Base-by-base conservation (phyloP, 148 eudicot genomes). In the Chenopodium suecicum region DNA sequence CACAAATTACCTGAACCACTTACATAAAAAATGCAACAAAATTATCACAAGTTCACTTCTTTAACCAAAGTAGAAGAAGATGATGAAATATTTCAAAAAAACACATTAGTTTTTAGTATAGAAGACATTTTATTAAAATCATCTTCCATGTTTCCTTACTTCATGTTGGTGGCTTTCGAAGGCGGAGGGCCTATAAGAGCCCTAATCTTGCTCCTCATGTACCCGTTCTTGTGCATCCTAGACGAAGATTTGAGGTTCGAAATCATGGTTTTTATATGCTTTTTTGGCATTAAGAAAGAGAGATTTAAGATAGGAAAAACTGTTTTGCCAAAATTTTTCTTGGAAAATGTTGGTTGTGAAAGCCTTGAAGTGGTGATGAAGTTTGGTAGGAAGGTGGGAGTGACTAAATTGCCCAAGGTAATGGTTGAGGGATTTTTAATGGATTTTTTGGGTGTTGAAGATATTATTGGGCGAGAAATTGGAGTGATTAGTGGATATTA, bases 151-250 rank as follows among this genome's bases (percentile, higher is more conserved):
- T 87, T 85, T 70, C 84, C 87, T 54, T 87, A 82, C 79, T 87
- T 87, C 83, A 87, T 87, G 89, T 70, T 84, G 56, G 87, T 87
- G 4, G 85, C 85, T 3, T 85, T 87, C 22, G 89, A 87, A 75
- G 88, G 82, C 0, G 88, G 88, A 32, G 77, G 83, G 27, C 44
- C 81, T 9, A 4, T 85, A n/a, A 73, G 89, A 73, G 84, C 89
- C 32, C 78, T 85, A 58, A 27, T 85, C 23, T 80, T 87, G 72
- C 82, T 87, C 13, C 27, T 80, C 29, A n/a, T 65, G 4, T 87
- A 85, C 79, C 89, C 89, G 9, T 27, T 85, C 12, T 29, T 85
- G 7, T 64, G 78, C 66, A 8, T 85, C 22, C 7, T 85, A 9
- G 70, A 79, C 9, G 69, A 79, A 7, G 79, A 78, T 41, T 34